These are phyloP conservation scores for Neurospora tetraspora DNA, from an alignment of 495 filamentous ascomycete genomes.

Conservation along the genomic window DNA sequence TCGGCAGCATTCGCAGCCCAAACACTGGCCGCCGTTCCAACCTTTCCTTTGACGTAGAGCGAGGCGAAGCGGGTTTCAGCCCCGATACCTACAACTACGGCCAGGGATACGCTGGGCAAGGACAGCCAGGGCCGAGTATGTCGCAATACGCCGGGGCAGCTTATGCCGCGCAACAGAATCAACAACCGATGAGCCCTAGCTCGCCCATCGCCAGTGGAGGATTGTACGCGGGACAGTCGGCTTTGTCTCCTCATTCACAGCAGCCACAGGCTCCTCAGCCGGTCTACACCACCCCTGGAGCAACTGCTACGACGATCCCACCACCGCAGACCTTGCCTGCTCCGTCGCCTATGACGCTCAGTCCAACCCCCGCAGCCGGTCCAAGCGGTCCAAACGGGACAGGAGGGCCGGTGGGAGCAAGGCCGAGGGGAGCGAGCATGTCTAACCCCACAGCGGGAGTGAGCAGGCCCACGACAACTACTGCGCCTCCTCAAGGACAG, in stretches of 20 bases:
- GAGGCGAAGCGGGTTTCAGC: constrained; percentile 12
- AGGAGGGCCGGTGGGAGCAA: constrained; percentile 10
- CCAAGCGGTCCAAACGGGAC: constrained; percentile 1
- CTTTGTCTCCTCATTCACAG: constrained; percentile 1
- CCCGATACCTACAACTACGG: not conserved
- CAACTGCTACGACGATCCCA: constrained; percentile 4
- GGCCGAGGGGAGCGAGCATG: constrained; percentile 19
- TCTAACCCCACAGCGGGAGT: not conserved
- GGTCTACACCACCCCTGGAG: not conserved
- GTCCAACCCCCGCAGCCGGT: not conserved
- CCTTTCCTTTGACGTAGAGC: constrained; percentile 21
- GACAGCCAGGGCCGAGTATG: constrained; percentile 5
- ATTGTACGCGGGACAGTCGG: not conserved
- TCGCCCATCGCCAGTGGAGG: not conserved
- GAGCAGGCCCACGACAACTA: not conserved
- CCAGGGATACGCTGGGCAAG: not conserved
- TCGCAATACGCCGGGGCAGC: constrained; percentile 14
- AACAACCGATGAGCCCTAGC: not conserved
- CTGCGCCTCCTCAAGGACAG: not conserved
- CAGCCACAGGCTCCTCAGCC: not conserved
- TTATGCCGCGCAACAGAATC: constrained; percentile 6
- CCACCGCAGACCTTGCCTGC: not conserved
- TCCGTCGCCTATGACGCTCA: not conserved
- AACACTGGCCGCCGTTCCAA: not conserved
- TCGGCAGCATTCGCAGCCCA: constrained; percentile 1